Evolutionary conservation across 2,329 filamentous ascomycete species (phyloP).

Genomic region (Diplocarpon rosae): DNA sequence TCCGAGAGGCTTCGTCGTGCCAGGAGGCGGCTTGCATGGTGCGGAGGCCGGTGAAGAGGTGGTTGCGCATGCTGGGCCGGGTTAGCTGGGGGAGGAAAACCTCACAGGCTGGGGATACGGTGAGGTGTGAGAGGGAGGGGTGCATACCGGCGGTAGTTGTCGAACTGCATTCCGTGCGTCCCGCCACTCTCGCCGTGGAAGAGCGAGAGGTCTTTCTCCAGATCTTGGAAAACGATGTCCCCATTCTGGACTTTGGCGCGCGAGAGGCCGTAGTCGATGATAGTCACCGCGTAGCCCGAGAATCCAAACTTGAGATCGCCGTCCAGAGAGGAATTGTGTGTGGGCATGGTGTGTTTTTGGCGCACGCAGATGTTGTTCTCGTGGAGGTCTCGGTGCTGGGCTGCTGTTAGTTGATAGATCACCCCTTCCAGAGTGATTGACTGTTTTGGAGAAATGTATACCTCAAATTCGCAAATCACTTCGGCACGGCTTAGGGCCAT

Average conservation of each 20-base stretch:
- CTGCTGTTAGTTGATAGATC: not conserved
- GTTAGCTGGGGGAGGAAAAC: not conserved
- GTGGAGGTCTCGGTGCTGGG: conserved; percentile 52
- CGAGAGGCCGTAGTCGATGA: conserved; percentile 55
- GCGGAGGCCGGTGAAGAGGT: conserved; percentile 14
- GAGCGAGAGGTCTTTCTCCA: conserved; percentile 48
- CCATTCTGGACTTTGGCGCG: conserved; percentile 37
- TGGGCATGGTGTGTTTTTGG: not conserved
- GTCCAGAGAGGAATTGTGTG: not conserved
- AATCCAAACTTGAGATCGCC: conserved; percentile 38
- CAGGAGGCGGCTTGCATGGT: conserved; percentile 8
- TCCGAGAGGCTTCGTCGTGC: conserved; percentile 7
- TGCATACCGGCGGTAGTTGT: conserved; percentile 51
- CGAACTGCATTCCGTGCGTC: conserved; percentile 37
- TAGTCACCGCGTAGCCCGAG: conserved; percentile 52
- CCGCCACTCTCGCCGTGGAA: conserved; percentile 42
- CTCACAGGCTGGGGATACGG: conserved; percentile 29
- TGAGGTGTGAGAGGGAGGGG: conserved; percentile 37
- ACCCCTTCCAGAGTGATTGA: not conserved
- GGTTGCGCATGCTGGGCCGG: conserved; percentile 17
- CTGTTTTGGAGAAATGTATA: conserved; percentile 20
- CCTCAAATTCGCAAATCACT: conserved; percentile 47
- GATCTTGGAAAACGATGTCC: conserved; percentile 41
- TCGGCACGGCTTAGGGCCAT: conserved; percentile 51
- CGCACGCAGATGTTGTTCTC: conserved; percentile 52